Evolutionary conservation across 1,284 basidiomycete genomes (phyloP), one percentile per base, ranked within the genome.

Genomic region (Rhodotorula sp.): DNA sequence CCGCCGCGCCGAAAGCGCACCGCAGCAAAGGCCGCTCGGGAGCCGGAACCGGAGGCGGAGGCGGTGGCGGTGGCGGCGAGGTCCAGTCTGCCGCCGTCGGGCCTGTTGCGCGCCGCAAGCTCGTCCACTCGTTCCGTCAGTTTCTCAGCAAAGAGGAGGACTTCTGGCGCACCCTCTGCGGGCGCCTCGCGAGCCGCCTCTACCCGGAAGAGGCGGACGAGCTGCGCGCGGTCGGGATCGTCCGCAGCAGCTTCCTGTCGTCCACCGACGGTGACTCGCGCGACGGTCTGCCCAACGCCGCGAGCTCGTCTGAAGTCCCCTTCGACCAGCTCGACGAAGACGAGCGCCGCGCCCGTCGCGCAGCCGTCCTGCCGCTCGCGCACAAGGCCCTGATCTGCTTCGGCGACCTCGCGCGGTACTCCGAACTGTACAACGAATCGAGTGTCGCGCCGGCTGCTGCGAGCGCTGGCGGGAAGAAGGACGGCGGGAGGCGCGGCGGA

Each of bases 391-490:
- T 98, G 62, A 90, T 97, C 45, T 97, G 90, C 81, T 86, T 97
- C 27, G 96, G 96, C 23, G 96, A 99, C 80, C 88, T 99, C 58
- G 91, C 92, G 73, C 86, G 96, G 48, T 99, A 99, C 82, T 87
- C 91, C 71, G 95, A 98, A 79, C 88, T 92, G 72, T 95, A 95
- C 79, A 90, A 88, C 77, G 91, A 92, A 49, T 16, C 53, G 19
- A 52, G 61, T 4, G 55, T 34, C 1, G 48, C 23, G 42, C 61
- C 49, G 50, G 65, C 42, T 2, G 25, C 7, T 10, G 55, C 54
- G 52, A 34, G 34, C 5, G 67, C 27, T 9, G 46, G 55, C 60
- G 55, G 49, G 16, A 59, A 49, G 27, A 34, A 17, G 27, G 53
- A 34, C 19, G 73, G 74, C 17, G 79, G 78, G 34, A 73, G n/a